Base-by-base conservation (phyloP, 768 basidiomycete genomes). In the Phanerochaete carnosa region DNA sequence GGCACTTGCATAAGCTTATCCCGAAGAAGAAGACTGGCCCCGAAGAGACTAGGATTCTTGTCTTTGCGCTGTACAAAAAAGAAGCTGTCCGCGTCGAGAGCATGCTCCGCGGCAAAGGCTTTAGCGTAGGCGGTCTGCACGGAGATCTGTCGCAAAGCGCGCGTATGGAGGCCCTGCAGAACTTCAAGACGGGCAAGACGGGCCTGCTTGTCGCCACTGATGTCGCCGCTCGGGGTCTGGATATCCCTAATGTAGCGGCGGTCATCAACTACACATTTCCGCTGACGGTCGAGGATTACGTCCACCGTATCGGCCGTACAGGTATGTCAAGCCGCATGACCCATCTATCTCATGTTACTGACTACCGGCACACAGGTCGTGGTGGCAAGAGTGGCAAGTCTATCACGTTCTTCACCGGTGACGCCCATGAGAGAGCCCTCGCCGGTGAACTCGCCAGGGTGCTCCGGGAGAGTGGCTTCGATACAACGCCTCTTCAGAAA, bases 231-330 rank as follows among this genome's bases (percentile, higher is more conserved):
- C 86, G 97, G 56, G 97, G 97, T 9, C 78, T 99, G 64, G 97
- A 99, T 78, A 98, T 99, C 68, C 95, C 97, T 1, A 89, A 96
- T 70, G 97, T 99, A 30, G 91, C 86, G 26, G 83, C 89, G 26
- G 97, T 99, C 50, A 85, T 98, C 72, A 97, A 98, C 76, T 96
- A 97, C 69, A 95, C 92, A n/a, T 98, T 95, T 77, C 96, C 96
- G 43, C 78, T 99, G 69, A 98, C 95, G 1, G 89, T 98, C 51
- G 96, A 97, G 76, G 89, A 93, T 76, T 95, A 90, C 68, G 83
- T 94, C 66, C 93, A 95, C 73, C 89, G 93, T 9, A 94, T 95
- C 61, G 93, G 93, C 49, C 82, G 93, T 61, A 95, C 94, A 1
- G 92, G 91, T 90, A 68, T 23, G 45, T 32, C 7, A 43, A 43